A percentile compares a stretch with the other conserved stretches of the same genome.
These are phyloP conservation scores for Ceratocystis harringtonii DNA, from an alignment of 2,329 filamentous ascomycete species.

Conservation along the genomic window DNA sequence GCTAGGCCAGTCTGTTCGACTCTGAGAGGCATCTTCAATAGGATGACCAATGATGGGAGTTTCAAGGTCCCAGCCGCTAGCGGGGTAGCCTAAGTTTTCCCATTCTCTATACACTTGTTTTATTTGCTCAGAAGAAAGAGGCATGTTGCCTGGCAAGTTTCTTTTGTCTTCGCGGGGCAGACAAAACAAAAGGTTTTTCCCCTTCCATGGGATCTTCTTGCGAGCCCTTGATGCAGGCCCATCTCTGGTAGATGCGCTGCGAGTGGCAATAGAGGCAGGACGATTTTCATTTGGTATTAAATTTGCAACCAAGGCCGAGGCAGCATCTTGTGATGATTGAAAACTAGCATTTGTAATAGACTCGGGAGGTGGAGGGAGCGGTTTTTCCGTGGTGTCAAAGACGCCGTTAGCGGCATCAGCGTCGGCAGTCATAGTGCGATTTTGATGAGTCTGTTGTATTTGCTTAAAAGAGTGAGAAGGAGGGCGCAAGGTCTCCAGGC, in stretches of 20 bases:
- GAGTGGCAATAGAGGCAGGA: conserved; percentile 22
- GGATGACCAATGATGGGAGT: conserved; percentile 29
- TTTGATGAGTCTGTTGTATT: neutral
- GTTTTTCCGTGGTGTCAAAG: conserved; percentile 12
- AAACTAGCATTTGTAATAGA: neutral
- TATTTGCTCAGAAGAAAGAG: conserved; percentile 41
- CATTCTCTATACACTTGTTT: conserved; percentile 49
- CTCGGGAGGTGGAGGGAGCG: conserved; percentile 8
- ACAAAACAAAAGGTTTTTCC: conserved; percentile 57
- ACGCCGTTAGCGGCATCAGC: conserved; percentile 2
- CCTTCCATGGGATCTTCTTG: conserved; percentile 61
- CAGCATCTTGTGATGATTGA: neutral
- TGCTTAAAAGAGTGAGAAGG: neutral
- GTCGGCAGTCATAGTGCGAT: conserved; percentile 15
- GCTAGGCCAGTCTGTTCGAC: conserved; percentile 52
- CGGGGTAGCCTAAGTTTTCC: conserved; percentile 54
- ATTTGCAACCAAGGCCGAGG: neutral
- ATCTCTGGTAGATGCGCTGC: conserved; percentile 26
- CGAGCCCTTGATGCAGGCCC: conserved; percentile 41
- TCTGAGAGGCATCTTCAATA: conserved; percentile 40
- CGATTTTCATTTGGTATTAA: neutral
- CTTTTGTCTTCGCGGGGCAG: conserved; percentile 53
- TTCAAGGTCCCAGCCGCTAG: conserved; percentile 51
- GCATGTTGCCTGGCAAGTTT: conserved; percentile 39
- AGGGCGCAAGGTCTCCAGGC: conserved; percentile 36